Evolutionary conservation across 1,284 basidiomycete species (phyloP).

Genomic region (Sporisorium scitamineum): DNA sequence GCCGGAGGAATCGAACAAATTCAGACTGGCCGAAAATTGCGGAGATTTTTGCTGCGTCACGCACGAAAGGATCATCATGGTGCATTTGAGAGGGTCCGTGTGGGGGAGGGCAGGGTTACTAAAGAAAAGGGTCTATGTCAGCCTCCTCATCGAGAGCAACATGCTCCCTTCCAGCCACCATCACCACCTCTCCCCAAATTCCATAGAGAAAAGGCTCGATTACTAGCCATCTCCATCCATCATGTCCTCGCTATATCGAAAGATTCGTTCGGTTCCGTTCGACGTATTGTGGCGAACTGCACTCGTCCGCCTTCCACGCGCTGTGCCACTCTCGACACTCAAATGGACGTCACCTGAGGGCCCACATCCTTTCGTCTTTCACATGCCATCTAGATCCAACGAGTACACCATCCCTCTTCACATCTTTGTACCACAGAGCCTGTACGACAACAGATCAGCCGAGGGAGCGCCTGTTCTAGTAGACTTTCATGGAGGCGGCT

Average conservation of each 20-base stretch:
- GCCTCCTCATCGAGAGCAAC: background rate
- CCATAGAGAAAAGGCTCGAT: slow-evolving; percentile 7
- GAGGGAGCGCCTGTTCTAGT: slow-evolving; percentile 44
- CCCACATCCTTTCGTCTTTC: slow-evolving; percentile 48
- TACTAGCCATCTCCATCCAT: too few relatives aligned
- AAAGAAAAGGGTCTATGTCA: background rate
- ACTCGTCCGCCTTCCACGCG: slow-evolving; percentile 44
- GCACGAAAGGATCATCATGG: slow-evolving; percentile 4
- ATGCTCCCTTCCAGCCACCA: background rate
- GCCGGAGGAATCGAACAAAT: background rate
- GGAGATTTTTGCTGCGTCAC: background rate
- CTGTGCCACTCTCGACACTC: slow-evolving; percentile 40
- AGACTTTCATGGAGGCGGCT: slow-evolving; percentile 62
- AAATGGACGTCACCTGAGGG: slow-evolving; percentile 52
- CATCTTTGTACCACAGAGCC: slow-evolving; percentile 44
- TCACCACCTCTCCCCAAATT: background rate
- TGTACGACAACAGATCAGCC: slow-evolving; percentile 20
- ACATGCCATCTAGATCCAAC: slow-evolving; percentile 41
- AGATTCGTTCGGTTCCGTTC: slow-evolving; percentile 42
- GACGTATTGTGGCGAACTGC: slow-evolving; percentile 49
- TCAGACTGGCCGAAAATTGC: background rate
- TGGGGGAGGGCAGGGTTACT: background rate
- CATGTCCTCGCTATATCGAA: slow-evolving; percentile 43
- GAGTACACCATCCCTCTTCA: slow-evolving; percentile 52
- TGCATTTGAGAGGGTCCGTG: slow-evolving; percentile 2